A percentile compares a stretch with the other conserved stretches of the same genome.
These are phyloP conservation scores for Bipolaris cookei DNA, from an alignment of 2,329 filamentous ascomycete genomes.

Conservation along the genomic window DNA sequence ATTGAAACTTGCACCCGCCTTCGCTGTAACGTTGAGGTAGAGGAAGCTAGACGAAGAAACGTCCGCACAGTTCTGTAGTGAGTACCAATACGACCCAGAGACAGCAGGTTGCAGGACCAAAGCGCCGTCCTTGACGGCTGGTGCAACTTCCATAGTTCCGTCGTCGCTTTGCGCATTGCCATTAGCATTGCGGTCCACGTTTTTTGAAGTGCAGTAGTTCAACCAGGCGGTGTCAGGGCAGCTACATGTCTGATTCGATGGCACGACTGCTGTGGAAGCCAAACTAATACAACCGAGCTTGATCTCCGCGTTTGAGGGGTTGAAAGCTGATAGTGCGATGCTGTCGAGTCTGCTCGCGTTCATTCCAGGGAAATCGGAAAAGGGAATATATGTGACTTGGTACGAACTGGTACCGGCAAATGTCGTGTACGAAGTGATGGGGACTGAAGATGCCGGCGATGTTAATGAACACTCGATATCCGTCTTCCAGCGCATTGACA, in stretches of 20 bases:
- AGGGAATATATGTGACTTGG: conserved; percentile 13
- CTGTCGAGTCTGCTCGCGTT: conserved; percentile 14
- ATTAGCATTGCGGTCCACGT: conserved; percentile 3
- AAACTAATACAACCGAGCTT: conserved; percentile 12
- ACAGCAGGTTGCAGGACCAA: conserved; percentile 8
- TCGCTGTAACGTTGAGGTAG: conserved; percentile 11
- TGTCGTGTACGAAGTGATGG: conserved; percentile 8
- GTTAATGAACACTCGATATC: conserved; percentile 1
- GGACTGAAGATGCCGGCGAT: conserved; percentile 2
- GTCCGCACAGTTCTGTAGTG: conserved; percentile 11
- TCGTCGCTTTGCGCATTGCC: conserved; percentile 13
- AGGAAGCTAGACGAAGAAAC: conserved; percentile 1
- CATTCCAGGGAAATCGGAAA: conserved; percentile 13
- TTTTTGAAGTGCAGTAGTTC: conserved; percentile 12
- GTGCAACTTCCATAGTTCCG: conserved; percentile 11
- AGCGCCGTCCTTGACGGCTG: conserved; percentile 2
- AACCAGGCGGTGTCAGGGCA: conserved; percentile 11
- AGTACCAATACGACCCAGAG: conserved; percentile 16
- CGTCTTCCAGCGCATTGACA: conserved; percentile 12
- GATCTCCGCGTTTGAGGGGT: conserved; percentile 1
- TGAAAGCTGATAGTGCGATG: conserved; percentile 4
- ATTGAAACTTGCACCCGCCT: conserved; percentile 9
- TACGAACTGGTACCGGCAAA: conserved; percentile 2
- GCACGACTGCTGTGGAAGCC: background rate
- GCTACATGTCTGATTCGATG: background rate